Evolutionary conservation across 257 asterid genomes (phyloP).

Genomic region (Solanum gracilifrons): DNA sequence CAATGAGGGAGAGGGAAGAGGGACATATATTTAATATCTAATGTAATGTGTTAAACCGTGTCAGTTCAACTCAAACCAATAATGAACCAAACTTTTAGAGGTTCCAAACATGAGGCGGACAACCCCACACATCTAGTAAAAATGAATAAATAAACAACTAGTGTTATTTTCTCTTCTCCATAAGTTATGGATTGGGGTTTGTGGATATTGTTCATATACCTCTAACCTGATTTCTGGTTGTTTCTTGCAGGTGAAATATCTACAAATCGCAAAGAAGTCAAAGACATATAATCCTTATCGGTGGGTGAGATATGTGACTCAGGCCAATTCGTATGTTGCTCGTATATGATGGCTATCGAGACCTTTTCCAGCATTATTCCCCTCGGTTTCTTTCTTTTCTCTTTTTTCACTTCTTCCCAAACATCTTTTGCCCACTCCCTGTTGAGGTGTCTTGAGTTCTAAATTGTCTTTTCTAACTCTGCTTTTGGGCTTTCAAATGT

Average conservation of each 20-base stretch:
- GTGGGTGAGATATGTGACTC: slow-evolving; percentile 98
- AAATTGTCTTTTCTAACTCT: neutral
- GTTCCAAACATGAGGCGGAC: neutral
- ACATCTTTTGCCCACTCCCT: neutral
- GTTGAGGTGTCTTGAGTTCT: neutral
- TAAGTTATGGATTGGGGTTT: neutral
- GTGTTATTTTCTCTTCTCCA: neutral
- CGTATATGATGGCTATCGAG: slow-evolving; percentile 44
- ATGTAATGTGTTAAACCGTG: neutral
- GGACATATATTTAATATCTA: neutral
- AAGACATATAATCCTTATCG: slow-evolving; percentile 80
- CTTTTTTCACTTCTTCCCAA: neutral
- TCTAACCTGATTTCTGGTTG: slow-evolving; percentile 1
- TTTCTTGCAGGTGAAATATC: slow-evolving; percentile 72
- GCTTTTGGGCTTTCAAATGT: neutral
- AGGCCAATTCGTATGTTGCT: slow-evolving; percentile 94
- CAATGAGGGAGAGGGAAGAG: neutral
- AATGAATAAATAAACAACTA: neutral
- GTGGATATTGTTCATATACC: neutral
- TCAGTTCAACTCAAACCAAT: neutral
- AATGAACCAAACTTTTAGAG: neutral
- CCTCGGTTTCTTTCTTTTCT: neutral
- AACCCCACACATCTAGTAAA: neutral
- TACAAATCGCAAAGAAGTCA: slow-evolving; percentile 82
- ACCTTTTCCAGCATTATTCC: neutral